phyloP scores from a whole-genome alignment of 2,329 filamentous ascomycete species.

The Onygena corvina region DNA sequence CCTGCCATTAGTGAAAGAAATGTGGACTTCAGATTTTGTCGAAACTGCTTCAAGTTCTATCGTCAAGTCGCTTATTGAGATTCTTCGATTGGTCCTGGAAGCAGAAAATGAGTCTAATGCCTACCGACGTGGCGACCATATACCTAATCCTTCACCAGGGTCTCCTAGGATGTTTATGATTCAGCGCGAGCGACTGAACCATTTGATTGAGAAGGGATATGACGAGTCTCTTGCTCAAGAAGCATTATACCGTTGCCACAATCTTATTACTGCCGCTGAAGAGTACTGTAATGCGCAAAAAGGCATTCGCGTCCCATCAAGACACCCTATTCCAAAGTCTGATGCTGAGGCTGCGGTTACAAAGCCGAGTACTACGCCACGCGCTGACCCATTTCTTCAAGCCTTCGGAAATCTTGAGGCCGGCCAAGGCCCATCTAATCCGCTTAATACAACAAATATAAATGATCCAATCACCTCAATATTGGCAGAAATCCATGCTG shows the following conservation, averaged over 20 bases:
- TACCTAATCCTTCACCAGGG: conserved; percentile 36
- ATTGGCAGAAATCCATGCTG: conserved; percentile 14
- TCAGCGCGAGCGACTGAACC: conserved; percentile 37
- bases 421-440: neutral
- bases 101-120: conserved; percentile 63
- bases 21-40: conserved; percentile 78
- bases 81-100: conserved; percentile 64
- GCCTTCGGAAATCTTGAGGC: neutral
- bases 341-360: conserved; percentile 35
- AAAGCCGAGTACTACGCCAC: conserved; percentile 16
- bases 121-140: conserved; percentile 50
- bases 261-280: conserved; percentile 45
- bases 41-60: conserved; percentile 68
- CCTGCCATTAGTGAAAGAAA: conserved; percentile 58
- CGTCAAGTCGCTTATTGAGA: conserved; percentile 68
- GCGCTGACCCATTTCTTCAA: conserved; percentile 12
- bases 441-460: conserved; percentile 4
- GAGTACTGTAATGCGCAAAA: conserved; percentile 64
- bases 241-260: conserved; percentile 71
- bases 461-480: conserved; percentile 14
- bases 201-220: conserved; percentile 38
- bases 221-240: conserved; percentile 58
- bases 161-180: conserved; percentile 43
- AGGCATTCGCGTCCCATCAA: conserved; percentile 45
- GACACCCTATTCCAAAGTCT: conserved; percentile 54